Conservation (phyloP, 176 grass and related monocot species). For the Typha latifolia region DNA sequence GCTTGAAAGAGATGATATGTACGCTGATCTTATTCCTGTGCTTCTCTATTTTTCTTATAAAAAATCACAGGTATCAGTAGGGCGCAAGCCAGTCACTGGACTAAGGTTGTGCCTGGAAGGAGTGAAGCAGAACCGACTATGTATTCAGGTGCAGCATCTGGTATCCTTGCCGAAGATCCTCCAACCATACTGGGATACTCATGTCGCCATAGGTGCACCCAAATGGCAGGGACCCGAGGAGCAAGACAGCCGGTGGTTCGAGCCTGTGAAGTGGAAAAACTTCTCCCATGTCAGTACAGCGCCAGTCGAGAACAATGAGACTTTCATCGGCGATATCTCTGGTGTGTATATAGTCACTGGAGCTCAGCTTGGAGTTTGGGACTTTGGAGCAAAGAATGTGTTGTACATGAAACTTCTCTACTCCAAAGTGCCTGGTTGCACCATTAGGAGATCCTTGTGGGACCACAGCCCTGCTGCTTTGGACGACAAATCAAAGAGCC, state of each 20-base stretch:
- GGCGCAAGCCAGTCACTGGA: conserved; percentile 55
- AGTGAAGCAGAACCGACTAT: conserved; percentile 43
- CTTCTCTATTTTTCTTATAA: not conserved
- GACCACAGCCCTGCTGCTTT: conserved; percentile 30
- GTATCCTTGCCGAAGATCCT: conserved; percentile 56
- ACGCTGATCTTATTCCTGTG: not conserved
- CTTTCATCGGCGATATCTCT: conserved; percentile 20
- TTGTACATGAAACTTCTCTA: conserved; percentile 56
- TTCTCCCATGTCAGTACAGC: conserved; percentile 57
- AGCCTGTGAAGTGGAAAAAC: conserved; percentile 61
- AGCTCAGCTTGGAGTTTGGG: conserved; percentile 64
- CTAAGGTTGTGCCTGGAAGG: conserved; percentile 52
- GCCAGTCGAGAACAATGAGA: conserved; percentile 40
- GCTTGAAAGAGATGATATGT: no score
- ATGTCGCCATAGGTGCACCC: conserved; percentile 46
- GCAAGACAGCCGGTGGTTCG: conserved; percentile 66
- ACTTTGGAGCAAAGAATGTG: conserved; percentile 53
- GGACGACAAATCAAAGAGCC: conserved; percentile 9
- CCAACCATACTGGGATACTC: conserved; percentile 47
- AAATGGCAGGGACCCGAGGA: conserved; percentile 63
- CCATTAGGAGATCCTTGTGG: conserved; percentile 56
- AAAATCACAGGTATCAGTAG: conserved; percentile 44
- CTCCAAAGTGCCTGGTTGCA: conserved; percentile 54
- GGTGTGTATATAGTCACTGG: conserved; percentile 47
- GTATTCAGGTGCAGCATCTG: conserved; percentile 50